Percentiles rank a stretch among this genome's conserved stretches.
Evolutionary conservation across 2,329 filamentous ascomycete genomes (phyloP).

Genomic region (Arthroderma uncinatum): DNA sequence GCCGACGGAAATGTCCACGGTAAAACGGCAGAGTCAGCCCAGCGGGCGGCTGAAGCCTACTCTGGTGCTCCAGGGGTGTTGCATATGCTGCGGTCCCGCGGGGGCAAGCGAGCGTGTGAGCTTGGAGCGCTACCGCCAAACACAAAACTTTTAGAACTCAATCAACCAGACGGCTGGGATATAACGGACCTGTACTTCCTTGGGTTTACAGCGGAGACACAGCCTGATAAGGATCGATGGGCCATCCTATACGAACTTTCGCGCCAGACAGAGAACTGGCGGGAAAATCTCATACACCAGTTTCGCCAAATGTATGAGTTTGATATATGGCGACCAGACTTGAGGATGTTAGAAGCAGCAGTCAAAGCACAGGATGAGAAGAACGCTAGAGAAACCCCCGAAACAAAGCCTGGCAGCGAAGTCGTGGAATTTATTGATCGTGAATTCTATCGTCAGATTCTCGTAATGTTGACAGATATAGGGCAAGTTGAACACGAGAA

Average conservation of each 20-base stretch:
- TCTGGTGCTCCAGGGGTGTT: slow-evolving; percentile 14
- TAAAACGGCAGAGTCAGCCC: slow-evolving; percentile 12
- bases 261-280: slow-evolving; percentile 8
- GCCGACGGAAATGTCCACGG: slow-evolving; percentile 15
- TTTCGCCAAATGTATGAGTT: slow-evolving; percentile 7
- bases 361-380: background rate
- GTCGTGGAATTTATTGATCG: background rate
- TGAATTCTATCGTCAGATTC: background rate
- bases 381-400: background rate
- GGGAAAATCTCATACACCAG: slow-evolving; percentile 5
- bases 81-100: slow-evolving; percentile 14
- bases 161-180: slow-evolving; percentile 17
- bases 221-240: slow-evolving; percentile 18
- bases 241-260: slow-evolving; percentile 16
- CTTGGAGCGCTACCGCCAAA: slow-evolving; percentile 5
- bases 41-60: slow-evolving; percentile 17
- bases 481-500: background rate
- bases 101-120: slow-evolving; percentile 17
- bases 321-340: slow-evolving; percentile 10
- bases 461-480: slow-evolving; percentile 4
- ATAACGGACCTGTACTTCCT: slow-evolving; percentile 13
- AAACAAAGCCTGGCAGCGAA: background rate
- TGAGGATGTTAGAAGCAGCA: slow-evolving; percentile 7
- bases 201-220: slow-evolving; percentile 16
- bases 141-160: slow-evolving; percentile 9